These are phyloP conservation scores for Spergularia marina DNA, from an alignment of 148 eudicot species.

Conservation along the genomic window DNA sequence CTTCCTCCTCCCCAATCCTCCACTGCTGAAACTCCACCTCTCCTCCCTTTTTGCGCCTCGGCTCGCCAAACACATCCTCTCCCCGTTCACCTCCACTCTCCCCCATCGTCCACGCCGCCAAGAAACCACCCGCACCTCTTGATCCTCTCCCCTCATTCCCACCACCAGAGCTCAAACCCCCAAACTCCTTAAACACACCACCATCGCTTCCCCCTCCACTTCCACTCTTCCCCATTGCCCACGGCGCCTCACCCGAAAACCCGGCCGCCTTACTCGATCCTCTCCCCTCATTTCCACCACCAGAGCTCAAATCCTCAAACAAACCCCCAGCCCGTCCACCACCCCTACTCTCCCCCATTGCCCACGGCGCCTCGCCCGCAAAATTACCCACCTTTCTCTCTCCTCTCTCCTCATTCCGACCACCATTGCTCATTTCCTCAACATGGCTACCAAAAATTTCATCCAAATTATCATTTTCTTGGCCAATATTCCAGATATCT, in stretches of 20 bases:
- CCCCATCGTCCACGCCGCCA: no score
- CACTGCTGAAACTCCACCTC: constrained; percentile 29
- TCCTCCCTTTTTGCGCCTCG: constrained; percentile 9
- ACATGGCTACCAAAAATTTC: constrained; percentile 41
- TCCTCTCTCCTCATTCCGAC: not conserved
- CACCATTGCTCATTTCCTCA: not conserved
- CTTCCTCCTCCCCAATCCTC: constrained; percentile 38
- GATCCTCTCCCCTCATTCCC: constrained; percentile 1
- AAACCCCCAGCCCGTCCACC: constrained; percentile 21
- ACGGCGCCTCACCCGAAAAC: not conserved
- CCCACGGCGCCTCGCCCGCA: constrained; percentile 15
- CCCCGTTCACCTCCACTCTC: no score
- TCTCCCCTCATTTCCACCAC: not conserved
- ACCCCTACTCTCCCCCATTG: constrained; percentile 15
- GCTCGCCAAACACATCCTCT: not conserved
- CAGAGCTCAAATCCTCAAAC: constrained; percentile 19
- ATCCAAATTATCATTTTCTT: constrained; percentile 36
- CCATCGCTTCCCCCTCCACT: constrained; percentile 9
- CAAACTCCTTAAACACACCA: constrained; percentile 32
- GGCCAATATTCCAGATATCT: constrained; percentile 52
- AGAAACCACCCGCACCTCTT: no score
- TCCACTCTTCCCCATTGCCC: constrained; percentile 21
- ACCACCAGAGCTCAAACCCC: not conserved
- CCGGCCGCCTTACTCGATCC: not conserved
- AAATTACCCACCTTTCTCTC: not conserved